These are phyloP conservation scores for Aspergillus spinulosporus DNA, from an alignment of 2,329 filamentous ascomycete species.

Conservation along the genomic window DNA sequence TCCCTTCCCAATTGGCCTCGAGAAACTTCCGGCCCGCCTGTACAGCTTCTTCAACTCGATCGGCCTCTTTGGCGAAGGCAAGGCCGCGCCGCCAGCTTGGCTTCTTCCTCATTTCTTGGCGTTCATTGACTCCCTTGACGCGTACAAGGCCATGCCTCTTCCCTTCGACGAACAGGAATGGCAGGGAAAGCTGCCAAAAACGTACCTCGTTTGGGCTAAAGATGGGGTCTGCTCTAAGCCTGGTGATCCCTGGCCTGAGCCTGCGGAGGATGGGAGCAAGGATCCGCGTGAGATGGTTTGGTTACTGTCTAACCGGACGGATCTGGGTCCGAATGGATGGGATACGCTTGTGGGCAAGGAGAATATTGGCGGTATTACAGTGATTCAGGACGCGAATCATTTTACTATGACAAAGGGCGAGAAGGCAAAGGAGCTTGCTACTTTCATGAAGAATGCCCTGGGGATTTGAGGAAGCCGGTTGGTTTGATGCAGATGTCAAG, in stretches of 20 bases:
- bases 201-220: constrained; percentile 50
- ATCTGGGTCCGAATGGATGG: constrained; percentile 52
- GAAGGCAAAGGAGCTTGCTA: constrained; percentile 33
- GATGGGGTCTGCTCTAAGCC: constrained; percentile 50
- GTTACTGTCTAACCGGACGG: constrained; percentile 49
- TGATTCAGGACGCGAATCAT: constrained; percentile 38
- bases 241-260: constrained; percentile 43
- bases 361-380: constrained; percentile 36
- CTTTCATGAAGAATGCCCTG: constrained; percentile 32
- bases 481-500: no score
- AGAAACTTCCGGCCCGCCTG: constrained; percentile 62
- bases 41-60: constrained; percentile 53
- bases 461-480: neutral
- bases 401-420: constrained; percentile 37
- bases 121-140: constrained; percentile 50
- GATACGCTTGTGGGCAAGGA: constrained; percentile 44
- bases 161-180: constrained; percentile 31
- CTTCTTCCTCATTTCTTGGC: constrained; percentile 54
- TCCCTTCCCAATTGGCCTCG: constrained; percentile 66
- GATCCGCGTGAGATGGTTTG: constrained; percentile 53
- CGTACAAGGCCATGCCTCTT: constrained; percentile 42
- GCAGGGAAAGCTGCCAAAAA: constrained; percentile 42
- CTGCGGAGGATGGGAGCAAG: constrained; percentile 38
- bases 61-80: constrained; percentile 49
- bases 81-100: constrained; percentile 48